Conservation (phyloP, 2,329 filamentous ascomycete species). For the Cryphonectria carpinicola region DNA sequence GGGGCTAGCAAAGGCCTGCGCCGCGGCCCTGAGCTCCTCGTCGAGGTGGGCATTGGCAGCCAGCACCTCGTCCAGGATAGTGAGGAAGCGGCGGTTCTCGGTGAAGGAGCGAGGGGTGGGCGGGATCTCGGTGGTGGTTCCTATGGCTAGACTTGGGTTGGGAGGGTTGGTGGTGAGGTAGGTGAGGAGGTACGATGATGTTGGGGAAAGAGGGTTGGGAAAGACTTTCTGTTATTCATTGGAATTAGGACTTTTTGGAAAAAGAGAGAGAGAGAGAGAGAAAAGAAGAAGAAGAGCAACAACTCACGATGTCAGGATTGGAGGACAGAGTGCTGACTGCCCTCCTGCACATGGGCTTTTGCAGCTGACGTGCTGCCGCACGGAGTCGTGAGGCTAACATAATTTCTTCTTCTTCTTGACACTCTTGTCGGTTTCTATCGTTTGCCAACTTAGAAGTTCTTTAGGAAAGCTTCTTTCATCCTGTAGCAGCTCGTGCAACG, state of each 20-base stretch:
- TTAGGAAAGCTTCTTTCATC: background rate
- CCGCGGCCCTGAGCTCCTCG: constrained; percentile 58
- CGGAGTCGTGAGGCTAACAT: constrained; percentile 41
- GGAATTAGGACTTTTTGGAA: background rate
- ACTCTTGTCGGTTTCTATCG: too few species aligned
- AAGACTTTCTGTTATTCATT: constrained; percentile 57
- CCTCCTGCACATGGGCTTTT: constrained; percentile 34
- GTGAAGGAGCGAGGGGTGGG: constrained; percentile 64
- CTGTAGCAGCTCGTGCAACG: background rate
- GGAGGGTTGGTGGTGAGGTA: constrained; percentile 60
- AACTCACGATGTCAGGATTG: constrained; percentile 57
- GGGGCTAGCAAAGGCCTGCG: constrained; percentile 61
- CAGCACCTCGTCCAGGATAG: constrained; percentile 62
- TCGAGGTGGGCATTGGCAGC: constrained; percentile 60
- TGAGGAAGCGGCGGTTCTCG: constrained; percentile 63
- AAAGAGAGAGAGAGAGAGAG: background rate
- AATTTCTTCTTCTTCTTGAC: background rate
- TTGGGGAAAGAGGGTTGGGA: constrained; percentile 49
- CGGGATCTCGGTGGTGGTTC: constrained; percentile 60
- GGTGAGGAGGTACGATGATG: constrained; percentile 56
- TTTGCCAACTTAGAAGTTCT: background rate
- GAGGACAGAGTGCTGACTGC: constrained; percentile 51
- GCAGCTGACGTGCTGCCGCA: constrained; percentile 32
- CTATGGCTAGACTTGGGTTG: constrained; percentile 58
- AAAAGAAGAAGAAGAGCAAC: background rate